These are phyloP conservation scores for Lantana camara DNA, from an alignment of 257 asterid species.

Conservation along the genomic window DNA sequence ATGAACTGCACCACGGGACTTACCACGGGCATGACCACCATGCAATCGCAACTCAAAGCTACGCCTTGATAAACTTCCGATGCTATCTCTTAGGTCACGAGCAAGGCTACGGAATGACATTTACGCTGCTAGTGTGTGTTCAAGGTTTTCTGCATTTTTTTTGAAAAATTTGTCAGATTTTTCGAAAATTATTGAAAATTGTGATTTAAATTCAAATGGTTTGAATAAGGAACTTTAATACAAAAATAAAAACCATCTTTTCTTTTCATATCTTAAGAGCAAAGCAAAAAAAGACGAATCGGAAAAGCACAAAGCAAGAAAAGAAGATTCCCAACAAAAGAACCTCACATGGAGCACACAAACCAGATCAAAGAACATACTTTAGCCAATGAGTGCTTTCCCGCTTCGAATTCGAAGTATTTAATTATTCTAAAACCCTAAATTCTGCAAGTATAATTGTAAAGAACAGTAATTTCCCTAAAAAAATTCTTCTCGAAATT, in stretches of 20 bases:
- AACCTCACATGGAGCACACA: slow-evolving; percentile 51
- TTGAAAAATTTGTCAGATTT: slow-evolving; percentile 1
- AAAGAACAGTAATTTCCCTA: slow-evolving; percentile 1
- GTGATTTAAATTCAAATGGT: slow-evolving; percentile 30
- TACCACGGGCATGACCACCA: slow-evolving; percentile 51
- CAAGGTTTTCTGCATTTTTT: slow-evolving; percentile 28
- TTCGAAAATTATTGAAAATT: background rate
- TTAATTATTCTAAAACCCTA: slow-evolving; percentile 13
- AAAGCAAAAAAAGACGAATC: slow-evolving; percentile 47
- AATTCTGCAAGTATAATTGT: slow-evolving; percentile 17
- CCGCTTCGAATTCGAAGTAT: slow-evolving; percentile 29
- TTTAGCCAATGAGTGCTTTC: slow-evolving; percentile 40
- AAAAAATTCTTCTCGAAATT: background rate
- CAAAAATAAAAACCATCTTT: slow-evolving; percentile 24
- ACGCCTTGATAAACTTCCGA: slow-evolving; percentile 79
- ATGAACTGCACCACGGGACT: slow-evolving; percentile 78
- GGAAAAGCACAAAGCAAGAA: slow-evolving; percentile 81
- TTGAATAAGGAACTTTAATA: slow-evolving; percentile 25
- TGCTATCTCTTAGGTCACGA: slow-evolving; percentile 80
- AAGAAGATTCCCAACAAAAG: slow-evolving; percentile 76
- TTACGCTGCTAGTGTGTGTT: slow-evolving; percentile 16
- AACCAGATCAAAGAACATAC: slow-evolving; percentile 43
- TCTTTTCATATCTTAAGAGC: slow-evolving; percentile 48
- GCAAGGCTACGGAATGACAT: slow-evolving; percentile 87
- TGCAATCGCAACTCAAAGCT: slow-evolving; percentile 63